phyloP scores from a whole-genome alignment of 495 filamentous ascomycete genomes.

The Lepraria neglecta region DNA sequence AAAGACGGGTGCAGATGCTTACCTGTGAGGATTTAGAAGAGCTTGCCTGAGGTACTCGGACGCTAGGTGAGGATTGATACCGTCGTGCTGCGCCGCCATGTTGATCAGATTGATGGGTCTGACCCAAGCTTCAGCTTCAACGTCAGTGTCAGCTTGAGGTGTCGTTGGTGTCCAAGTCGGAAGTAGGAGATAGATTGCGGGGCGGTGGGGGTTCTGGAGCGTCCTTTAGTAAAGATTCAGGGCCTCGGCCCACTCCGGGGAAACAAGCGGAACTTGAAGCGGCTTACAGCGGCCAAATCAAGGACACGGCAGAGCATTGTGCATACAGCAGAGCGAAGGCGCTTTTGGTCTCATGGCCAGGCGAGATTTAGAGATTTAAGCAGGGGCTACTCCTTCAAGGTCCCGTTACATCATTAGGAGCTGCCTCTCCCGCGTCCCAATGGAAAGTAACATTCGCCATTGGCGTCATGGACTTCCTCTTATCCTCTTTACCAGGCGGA shows the following conservation, averaged over 20 bases:
- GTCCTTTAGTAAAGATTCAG: constrained; percentile 4
- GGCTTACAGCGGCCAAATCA: background rate
- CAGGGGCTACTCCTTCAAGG: constrained; percentile 3
- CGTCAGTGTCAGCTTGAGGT: constrained; percentile 6
- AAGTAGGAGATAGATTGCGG: constrained; percentile 7
- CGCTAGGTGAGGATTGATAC: constrained; percentile 46
- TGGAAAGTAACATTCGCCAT: constrained; percentile 11
- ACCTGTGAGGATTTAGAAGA: constrained; percentile 17
- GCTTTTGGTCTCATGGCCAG: background rate
- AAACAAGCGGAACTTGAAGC: background rate
- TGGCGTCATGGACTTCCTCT: background rate
- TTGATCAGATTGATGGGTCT: constrained; percentile 2
- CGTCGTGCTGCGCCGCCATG: constrained; percentile 34
- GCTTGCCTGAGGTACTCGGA: constrained; percentile 50
- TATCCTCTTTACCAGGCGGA: too few species aligned
- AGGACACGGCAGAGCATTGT: background rate
- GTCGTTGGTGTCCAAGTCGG: constrained; percentile 11
- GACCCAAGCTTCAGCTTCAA: background rate
- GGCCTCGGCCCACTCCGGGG: constrained; percentile 1
- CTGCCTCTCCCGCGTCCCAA: constrained; percentile 3
- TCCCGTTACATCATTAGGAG: constrained; percentile 11
- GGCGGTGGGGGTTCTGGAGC: background rate
- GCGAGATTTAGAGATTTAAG: constrained; percentile 7
- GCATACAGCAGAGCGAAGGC: background rate
- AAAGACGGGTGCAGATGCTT: background rate